Percentiles rank a stretch among this genome's conserved stretches.
These are phyloP conservation scores for Cicer chorassanicum DNA, from an alignment of 306 rosid species.

Conservation along the genomic window DNA sequence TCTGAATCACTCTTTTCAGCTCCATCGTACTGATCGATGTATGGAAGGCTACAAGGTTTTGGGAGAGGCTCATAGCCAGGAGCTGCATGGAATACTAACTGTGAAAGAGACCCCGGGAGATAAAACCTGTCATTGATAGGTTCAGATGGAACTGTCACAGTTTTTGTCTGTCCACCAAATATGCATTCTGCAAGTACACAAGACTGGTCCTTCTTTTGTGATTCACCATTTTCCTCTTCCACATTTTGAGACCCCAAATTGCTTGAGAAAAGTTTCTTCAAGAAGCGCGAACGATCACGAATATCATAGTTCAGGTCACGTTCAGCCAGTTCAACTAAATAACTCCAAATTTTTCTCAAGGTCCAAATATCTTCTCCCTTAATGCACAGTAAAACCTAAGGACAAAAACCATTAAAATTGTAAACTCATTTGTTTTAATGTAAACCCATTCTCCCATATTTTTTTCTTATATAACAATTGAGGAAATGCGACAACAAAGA, in stretches of 20 bases:
- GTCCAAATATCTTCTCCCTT: conserved; percentile 62
- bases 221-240: conserved; percentile 46
- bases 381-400: conserved; percentile 65
- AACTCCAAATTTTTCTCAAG: conserved; percentile 59
- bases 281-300: conserved; percentile 82
- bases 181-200: conserved; percentile 64
- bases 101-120: conserved; percentile 98
- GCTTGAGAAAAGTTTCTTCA: conserved; percentile 63
- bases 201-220: conserved; percentile 54
- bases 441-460: not conserved
- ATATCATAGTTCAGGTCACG: conserved; percentile 79
- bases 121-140: conserved; percentile 71
- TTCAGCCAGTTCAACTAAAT: conserved; percentile 82
- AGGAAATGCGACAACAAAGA: conserved; percentile 5
- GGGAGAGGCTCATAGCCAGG: conserved; percentile 99
- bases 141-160: conserved; percentile 53
- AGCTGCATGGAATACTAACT: conserved; percentile 96
- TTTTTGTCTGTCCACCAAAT: conserved; percentile 59
- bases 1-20: conserved; percentile 49
- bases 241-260: conserved; percentile 57
- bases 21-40: conserved; percentile 46
- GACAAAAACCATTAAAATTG: conserved; percentile 43
- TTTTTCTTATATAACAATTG: conserved; percentile 4
- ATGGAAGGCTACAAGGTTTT: conserved; percentile 76
- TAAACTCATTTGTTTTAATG: conserved; percentile 25